These are phyloP conservation scores for Sporothrix euskadiensis DNA, from an alignment of 2,329 filamentous ascomycete species.

Conservation along the genomic window DNA sequence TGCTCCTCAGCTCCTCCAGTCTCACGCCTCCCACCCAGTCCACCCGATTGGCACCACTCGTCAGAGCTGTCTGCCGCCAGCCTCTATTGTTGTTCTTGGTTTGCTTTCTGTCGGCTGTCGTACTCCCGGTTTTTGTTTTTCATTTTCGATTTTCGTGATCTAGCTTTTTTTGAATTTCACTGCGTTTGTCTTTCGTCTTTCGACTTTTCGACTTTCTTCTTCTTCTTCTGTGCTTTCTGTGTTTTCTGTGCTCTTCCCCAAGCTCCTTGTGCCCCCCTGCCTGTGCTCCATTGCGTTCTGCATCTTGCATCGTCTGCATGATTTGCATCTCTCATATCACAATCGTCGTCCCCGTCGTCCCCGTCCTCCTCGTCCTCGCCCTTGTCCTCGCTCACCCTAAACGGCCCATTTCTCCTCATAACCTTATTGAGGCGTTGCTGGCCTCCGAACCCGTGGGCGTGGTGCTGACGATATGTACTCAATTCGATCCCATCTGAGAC, in stretches of 20 bases:
- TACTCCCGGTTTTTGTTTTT: background rate
- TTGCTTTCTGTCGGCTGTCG: background rate
- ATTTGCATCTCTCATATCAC: background rate
- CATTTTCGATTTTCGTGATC: background rate
- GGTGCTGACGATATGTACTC: conserved; percentile 23
- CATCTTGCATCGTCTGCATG: background rate
- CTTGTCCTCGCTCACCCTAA: background rate
- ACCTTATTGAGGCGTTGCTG: conserved; percentile 1
- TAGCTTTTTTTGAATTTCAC: background rate
- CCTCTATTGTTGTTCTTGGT: background rate
- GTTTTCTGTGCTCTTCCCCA: background rate
- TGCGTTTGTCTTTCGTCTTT: background rate
- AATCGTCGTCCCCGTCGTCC: background rate
- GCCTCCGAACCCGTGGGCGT: background rate
- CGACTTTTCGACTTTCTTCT: background rate
- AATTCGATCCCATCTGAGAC: conserved; percentile 8
- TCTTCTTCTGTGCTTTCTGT: background rate
- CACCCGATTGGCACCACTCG: conserved; percentile 17
- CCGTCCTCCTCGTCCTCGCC: background rate
- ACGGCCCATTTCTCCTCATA: background rate
- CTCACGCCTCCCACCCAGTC: conserved; percentile 7
- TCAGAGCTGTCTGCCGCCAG: background rate
- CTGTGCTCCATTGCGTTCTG: background rate
- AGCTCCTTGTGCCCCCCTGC: background rate
- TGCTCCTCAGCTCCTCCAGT: conserved; percentile 13